A percentile compares a stretch with the other conserved stretches of the same genome.
phyloP scores from a whole-genome alignment of 148 eudicot species.

The Tetragonia tetragonoides region DNA sequence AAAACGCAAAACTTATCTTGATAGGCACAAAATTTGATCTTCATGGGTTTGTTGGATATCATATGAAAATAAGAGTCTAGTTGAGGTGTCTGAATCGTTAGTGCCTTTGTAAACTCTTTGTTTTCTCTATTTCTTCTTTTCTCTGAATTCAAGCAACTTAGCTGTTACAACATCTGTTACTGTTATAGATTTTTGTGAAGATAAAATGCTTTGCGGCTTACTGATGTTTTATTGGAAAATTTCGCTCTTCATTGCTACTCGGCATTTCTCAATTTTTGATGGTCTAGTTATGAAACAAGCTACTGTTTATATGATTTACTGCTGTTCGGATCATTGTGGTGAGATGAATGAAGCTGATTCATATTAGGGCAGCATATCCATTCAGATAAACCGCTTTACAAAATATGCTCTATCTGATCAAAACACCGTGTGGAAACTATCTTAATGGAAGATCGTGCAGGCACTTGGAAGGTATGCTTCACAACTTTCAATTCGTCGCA shows the following conservation, averaged over 20 bases:
- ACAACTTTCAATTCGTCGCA: neutral
- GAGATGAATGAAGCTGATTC: neutral
- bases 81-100: neutral
- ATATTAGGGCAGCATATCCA: neutral
- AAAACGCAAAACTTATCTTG: constrained; percentile 9
- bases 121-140: neutral
- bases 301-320: neutral
- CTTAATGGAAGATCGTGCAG: neutral
- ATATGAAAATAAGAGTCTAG: constrained; percentile 10
- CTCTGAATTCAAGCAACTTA: neutral
- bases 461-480: neutral
- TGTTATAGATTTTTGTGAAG: neutral
- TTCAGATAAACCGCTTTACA: neutral
- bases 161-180: constrained; percentile 1
- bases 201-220: neutral
- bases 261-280: neutral
- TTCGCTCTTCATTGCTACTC: neutral
- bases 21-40: neutral
- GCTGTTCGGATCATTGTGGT: neutral
- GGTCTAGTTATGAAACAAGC: neutral
- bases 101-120: constrained; percentile 4
- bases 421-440: neutral
- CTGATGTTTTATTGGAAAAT: neutral
- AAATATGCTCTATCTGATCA: neutral
- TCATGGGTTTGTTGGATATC: constrained; percentile 12